A percentile compares a stretch with the other conserved stretches of the same genome.
These are phyloP conservation scores for Arthrocladium fulminans DNA, from an alignment of 2,329 filamentous ascomycete species.

Conservation along the genomic window DNA sequence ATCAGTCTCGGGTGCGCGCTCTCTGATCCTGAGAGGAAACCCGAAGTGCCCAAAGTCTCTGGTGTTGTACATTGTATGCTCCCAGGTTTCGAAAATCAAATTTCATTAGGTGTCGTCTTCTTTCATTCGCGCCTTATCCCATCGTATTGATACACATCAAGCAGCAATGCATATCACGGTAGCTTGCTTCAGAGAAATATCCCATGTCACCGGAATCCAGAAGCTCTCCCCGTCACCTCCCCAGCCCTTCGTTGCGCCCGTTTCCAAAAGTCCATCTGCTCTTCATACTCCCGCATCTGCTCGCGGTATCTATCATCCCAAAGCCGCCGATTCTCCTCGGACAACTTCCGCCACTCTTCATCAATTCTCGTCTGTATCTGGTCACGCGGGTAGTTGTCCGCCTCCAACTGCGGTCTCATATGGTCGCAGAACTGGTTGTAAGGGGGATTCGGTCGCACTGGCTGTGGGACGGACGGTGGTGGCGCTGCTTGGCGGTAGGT, in stretches of 20 bases:
- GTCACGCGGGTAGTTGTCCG: conserved; percentile 18
- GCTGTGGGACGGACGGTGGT: conserved; percentile 9
- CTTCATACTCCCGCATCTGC: conserved; percentile 21
- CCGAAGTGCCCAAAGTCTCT: no score
- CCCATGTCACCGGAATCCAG: neutral
- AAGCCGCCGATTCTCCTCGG: conserved; percentile 18
- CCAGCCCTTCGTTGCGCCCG: conserved; percentile 12
- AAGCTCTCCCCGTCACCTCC: neutral
- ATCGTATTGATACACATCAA: no score
- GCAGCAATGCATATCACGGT: no score
- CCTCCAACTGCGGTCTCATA: conserved; percentile 21
- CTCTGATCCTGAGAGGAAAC: no score
- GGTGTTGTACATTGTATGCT: no score
- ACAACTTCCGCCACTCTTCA: conserved; percentile 20
- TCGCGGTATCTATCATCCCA: conserved; percentile 23
- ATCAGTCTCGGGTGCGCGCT: no score
- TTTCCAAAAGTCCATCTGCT: conserved; percentile 20
- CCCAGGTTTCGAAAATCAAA: no score
- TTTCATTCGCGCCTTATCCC: no score
- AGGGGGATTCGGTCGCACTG: conserved; percentile 18
- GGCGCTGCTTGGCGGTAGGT: neutral
- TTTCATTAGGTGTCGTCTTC: no score
- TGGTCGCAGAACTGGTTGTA: conserved; percentile 21
- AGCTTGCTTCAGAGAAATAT: no score
- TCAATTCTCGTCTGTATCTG: conserved; percentile 19